A percentile compares a stretch with the other conserved stretches of the same genome.
These are phyloP conservation scores for Dactylellina leptospora DNA, from an alignment of 2,329 filamentous ascomycete species.

Conservation along the genomic window DNA sequence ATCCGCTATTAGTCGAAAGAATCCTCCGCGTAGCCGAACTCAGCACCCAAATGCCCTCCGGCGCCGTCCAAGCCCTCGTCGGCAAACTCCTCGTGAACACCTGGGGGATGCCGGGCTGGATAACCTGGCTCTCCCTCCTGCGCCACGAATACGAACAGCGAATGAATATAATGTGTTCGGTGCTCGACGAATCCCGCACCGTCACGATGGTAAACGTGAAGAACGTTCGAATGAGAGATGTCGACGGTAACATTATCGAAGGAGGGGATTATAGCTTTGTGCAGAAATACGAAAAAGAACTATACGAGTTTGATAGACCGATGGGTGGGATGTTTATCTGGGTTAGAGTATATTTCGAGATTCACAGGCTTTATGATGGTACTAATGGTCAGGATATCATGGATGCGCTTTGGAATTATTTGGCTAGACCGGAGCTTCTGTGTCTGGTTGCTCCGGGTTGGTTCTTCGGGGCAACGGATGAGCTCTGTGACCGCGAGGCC, in stretches of 20 bases:
- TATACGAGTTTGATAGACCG: constrained; percentile 81
- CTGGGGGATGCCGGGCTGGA: constrained; percentile 86
- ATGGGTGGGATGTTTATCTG: constrained; percentile 93
- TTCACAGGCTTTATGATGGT: constrained; percentile 72
- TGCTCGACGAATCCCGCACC: constrained; percentile 62
- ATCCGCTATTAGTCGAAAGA: constrained; percentile 79
- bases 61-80: constrained; percentile 86
- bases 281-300: constrained; percentile 42
- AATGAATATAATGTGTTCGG: constrained; percentile 80
- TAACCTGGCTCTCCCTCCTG: constrained; percentile 87
- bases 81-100: constrained; percentile 79
- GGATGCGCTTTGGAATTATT: constrained; percentile 54
- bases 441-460: constrained; percentile 72
- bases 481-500: constrained; percentile 68
- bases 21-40: constrained; percentile 78
- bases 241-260: constrained; percentile 32
- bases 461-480: constrained; percentile 75
- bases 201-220: constrained; percentile 46
- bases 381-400: constrained; percentile 54
- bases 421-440: constrained; percentile 59
- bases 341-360: constrained; percentile 75
- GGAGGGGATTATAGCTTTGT: constrained; percentile 38
- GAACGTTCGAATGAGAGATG: constrained; percentile 35
- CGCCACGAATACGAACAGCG: constrained; percentile 83
- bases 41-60: constrained; percentile 82